phyloP scores from a whole-genome alignment of 768 basidiomycete species.

The Panellus pusillus region DNA sequence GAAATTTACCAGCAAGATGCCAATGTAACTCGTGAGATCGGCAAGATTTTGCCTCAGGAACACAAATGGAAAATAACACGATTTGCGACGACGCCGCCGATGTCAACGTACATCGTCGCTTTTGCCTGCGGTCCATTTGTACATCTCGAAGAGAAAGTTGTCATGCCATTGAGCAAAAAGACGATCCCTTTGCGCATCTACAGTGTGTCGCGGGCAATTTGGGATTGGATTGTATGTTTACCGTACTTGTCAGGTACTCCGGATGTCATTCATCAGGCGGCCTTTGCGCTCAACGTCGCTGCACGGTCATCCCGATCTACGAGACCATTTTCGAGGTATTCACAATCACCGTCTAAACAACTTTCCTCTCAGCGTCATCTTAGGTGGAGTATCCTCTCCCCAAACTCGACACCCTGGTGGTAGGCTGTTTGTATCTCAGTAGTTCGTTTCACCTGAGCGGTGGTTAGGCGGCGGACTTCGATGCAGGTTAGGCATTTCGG shows the following conservation, averaged over 20 bases:
- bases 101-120: constrained; percentile 90
- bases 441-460: not conserved
- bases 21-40: constrained; percentile 32
- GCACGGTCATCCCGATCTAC: constrained; percentile 82
- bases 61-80: constrained; percentile 77
- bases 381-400: constrained; percentile 84
- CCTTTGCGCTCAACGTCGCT: constrained; percentile 88
- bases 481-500: constrained; percentile 53
- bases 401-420: constrained; percentile 91
- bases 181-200: constrained; percentile 84
- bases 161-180: constrained; percentile 77
- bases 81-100: constrained; percentile 79
- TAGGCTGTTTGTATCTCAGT: constrained; percentile 31
- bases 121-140: constrained; percentile 82
- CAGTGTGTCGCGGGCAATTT: constrained; percentile 20
- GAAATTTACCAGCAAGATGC: constrained; percentile 39
- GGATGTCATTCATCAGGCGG: constrained; percentile 79
- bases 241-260: constrained; percentile 56
- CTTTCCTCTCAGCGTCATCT: no score
- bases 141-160: constrained; percentile 72
- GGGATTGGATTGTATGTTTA: constrained; percentile 1
- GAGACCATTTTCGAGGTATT: constrained; percentile 77
- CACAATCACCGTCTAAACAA: no score
- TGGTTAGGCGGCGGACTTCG: constrained; percentile 76
- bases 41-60: constrained; percentile 42